Conservation (phyloP, 2,329 filamentous ascomycete species). For the Aspergillus thermomutatus region DNA sequence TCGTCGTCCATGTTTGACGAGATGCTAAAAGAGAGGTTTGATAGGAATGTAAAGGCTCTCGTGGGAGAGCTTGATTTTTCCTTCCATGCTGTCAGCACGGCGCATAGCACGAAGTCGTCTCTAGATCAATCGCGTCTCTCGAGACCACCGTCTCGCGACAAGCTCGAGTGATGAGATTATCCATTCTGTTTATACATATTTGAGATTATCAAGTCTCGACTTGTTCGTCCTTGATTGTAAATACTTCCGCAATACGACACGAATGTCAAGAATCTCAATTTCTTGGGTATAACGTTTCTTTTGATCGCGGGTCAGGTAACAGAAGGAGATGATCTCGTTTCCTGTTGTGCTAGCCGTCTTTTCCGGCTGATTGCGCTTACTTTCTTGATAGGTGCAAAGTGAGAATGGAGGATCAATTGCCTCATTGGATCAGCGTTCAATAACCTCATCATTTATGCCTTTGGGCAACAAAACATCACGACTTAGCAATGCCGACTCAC, state of each 20-base stretch:
- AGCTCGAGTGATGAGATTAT: conserved; percentile 20
- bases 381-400: not conserved
- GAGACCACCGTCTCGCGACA: conserved; percentile 23
- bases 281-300: not conserved
- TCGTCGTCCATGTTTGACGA: not conserved
- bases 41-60: conserved; percentile 57
- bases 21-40: not conserved
- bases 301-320: too few relatives aligned
- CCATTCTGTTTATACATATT: not conserved
- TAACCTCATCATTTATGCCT: not conserved
- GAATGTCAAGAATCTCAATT: not conserved
- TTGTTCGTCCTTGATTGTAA: not conserved
- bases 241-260: not conserved
- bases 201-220: not conserved
- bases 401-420: not conserved
- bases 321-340: too few relatives aligned
- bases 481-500: not conserved
- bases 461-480: not conserved
- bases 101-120: conserved; percentile 21
- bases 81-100: conserved; percentile 53
- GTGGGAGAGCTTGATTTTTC: conserved; percentile 75
- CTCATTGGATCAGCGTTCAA: not conserved
- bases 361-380: not conserved
- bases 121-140: conserved; percentile 22
- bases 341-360: not conserved